These are phyloP conservation scores for Rhododendron ovatum DNA, from an alignment of 148 eudicot genomes.

Conservation along the genomic window DNA sequence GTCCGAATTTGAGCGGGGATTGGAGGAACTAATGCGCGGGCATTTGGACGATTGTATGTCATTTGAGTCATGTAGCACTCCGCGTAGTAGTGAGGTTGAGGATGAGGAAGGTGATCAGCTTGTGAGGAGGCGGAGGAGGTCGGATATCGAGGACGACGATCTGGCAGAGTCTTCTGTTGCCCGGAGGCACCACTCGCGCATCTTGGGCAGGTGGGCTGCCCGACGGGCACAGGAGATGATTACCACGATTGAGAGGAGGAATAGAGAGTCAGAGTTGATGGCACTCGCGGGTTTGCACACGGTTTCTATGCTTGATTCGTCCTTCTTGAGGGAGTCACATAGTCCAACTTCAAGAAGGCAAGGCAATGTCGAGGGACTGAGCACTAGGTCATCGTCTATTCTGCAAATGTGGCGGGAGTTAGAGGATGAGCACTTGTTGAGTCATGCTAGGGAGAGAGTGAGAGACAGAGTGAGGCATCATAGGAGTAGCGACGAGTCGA, in stretches of 20 bases:
- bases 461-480: conserved; percentile 71
- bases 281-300: conserved; percentile 94
- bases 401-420: conserved; percentile 98
- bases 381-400: conserved; percentile 68
- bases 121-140: conserved; percentile 79
- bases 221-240: conserved; percentile 96
- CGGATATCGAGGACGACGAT: conserved; percentile 91
- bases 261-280: conserved; percentile 89
- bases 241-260: conserved; percentile 90
- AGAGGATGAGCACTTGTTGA: conserved; percentile 78
- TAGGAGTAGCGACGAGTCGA: conserved; percentile 55
- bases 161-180: conserved; percentile 96
- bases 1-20: conserved; percentile 69
- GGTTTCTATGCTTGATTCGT: conserved; percentile 94
- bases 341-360: conserved; percentile 73
- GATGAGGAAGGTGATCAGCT: conserved; percentile 83
- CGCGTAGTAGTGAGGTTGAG: conserved; percentile 64
- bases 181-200: conserved; percentile 78
- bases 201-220: conserved; percentile 91
- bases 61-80: conserved; percentile 76
- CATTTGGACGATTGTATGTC: conserved; percentile 85
- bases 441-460: conserved; percentile 67
- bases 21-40: conserved; percentile 79
- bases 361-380: conserved; percentile 71
- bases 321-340: conserved; percentile 82